Percentiles rank a stretch among this genome's conserved stretches.
These are phyloP conservation scores for Pilaira anomala DNA, from an alignment of 192 early-diverging fungal genomes.

Conservation along the genomic window DNA sequence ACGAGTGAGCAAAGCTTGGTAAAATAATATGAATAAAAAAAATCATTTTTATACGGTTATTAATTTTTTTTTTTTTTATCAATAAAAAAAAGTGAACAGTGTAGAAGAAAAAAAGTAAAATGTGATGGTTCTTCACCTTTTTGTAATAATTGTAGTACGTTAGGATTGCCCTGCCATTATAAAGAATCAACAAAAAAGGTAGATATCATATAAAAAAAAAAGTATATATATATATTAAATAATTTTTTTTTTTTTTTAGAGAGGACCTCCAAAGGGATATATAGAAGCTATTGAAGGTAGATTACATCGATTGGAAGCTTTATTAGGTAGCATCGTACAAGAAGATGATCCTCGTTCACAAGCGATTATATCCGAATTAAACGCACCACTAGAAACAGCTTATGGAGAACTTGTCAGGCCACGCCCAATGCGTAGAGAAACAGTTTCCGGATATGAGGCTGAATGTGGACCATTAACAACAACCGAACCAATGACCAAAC, in stretches of 20 bases:
- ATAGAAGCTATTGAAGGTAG: constrained; percentile 79
- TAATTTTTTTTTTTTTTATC: neutral
- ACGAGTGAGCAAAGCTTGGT: constrained; percentile 25
- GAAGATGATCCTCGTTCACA: constrained; percentile 45
- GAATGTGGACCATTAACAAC: neutral
- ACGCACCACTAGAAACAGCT: constrained; percentile 35
- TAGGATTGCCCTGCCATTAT: constrained; percentile 60
- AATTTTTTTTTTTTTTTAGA: constrained; percentile 34
- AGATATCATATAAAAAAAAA: neutral
- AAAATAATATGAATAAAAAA: neutral
- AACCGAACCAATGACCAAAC: neutral
- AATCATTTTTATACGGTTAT: neutral
- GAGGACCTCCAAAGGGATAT: constrained; percentile 85
- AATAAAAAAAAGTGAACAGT: constrained; percentile 56
- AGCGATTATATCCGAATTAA: constrained; percentile 36
- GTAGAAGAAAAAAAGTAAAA: constrained; percentile 79
- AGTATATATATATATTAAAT: neutral
- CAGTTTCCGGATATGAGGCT: neutral
- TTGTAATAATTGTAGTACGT: constrained; percentile 68
- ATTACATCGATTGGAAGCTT: constrained; percentile 65
- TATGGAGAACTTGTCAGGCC: constrained; percentile 34
- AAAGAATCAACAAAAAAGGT: constrained; percentile 48
- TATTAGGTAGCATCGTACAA: constrained; percentile 59
- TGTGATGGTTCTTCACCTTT: constrained; percentile 70
- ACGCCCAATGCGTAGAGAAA: constrained; percentile 15